Percentiles rank a stretch among this genome's conserved stretches.
phyloP scores from a whole-genome alignment of 1,284 basidiomycete species.

The Ceratobasidium sp. region DNA sequence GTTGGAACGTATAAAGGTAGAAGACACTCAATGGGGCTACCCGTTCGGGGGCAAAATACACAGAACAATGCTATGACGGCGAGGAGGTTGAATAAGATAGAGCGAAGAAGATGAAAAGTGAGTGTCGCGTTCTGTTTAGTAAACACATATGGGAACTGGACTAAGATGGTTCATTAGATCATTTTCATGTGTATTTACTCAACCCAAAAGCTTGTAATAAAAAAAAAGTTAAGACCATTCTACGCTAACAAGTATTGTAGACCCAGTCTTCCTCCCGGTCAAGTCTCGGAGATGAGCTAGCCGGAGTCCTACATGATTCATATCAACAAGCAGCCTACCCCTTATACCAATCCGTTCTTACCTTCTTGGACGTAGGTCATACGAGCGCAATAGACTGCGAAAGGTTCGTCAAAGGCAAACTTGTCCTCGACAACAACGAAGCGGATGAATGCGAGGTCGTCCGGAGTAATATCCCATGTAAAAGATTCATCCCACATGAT shows the following conservation, averaged over 20 bases:
- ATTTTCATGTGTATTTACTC: slow-evolving; percentile 7
- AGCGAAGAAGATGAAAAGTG: slow-evolving; percentile 53
- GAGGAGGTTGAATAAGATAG: slow-evolving; percentile 79
- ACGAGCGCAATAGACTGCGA: slow-evolving; percentile 30
- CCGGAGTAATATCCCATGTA: slow-evolving; percentile 17
- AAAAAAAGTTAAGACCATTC: slow-evolving; percentile 31
- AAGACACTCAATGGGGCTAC: slow-evolving; percentile 86
- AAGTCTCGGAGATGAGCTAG: slow-evolving; percentile 31
- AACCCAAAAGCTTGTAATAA: too few relatives aligned
- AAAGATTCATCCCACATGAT: slow-evolving; percentile 37
- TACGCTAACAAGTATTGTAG: slow-evolving; percentile 21
- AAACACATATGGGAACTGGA: background rate
- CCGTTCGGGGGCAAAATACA: slow-evolving; percentile 90
- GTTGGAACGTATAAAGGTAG: slow-evolving; percentile 89
- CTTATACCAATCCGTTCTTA: background rate
- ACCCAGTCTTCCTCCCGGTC: slow-evolving; percentile 30
- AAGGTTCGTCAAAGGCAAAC: slow-evolving; percentile 35
- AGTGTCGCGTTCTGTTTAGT: background rate
- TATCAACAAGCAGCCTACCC: background rate
- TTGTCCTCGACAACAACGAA: slow-evolving; percentile 33
- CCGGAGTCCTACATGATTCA: slow-evolving; percentile 8
- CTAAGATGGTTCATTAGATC: background rate
- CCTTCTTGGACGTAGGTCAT: slow-evolving; percentile 23
- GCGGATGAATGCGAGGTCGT: slow-evolving; percentile 29
- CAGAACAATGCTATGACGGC: slow-evolving; percentile 86